Conservation (phyloP, 805 yeast genomes). For the Cyberlindnera mycetangii region DNA sequence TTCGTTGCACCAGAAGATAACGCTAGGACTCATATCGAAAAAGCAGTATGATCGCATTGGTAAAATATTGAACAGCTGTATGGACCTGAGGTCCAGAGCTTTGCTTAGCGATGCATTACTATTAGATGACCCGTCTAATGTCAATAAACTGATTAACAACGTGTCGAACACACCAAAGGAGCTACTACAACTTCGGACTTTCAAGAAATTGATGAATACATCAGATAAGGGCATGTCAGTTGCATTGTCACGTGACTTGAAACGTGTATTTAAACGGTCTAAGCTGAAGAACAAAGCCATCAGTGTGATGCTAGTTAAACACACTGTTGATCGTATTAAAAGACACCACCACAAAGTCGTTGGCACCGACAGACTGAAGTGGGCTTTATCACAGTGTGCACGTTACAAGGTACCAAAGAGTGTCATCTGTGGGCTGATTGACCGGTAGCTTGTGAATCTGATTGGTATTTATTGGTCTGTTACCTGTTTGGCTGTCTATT, state of each 20-base stretch:
- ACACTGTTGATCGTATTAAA: constrained; percentile 8
- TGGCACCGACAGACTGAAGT: constrained; percentile 13
- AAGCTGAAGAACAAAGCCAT: constrained; percentile 6
- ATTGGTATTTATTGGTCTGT: not conserved
- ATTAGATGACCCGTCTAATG: constrained; percentile 2
- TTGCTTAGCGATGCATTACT: constrained; percentile 7
- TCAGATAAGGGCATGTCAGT: constrained; percentile 5
- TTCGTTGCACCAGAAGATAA: constrained; percentile 13
- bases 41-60: constrained; percentile 1
- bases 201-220: constrained; percentile 6
- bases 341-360: constrained; percentile 2
- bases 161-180: constrained; percentile 1
- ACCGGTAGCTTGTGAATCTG: not conserved
- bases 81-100: constrained; percentile 4
- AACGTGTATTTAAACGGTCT: constrained; percentile 1
- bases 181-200: constrained; percentile 6
- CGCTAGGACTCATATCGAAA: not conserved
- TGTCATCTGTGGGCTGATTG: constrained; percentile 7
- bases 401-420: constrained; percentile 11
- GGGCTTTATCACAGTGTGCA: constrained; percentile 13
- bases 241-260: constrained; percentile 3
- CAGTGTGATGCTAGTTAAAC: constrained; percentile 8
- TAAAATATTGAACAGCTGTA: constrained; percentile 1
- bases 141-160: not conserved
- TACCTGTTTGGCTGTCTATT: no score